phyloP scores from a whole-genome alignment of 495 filamentous ascomycete genomes.

The Melanomma pulvis-pyrius region DNA sequence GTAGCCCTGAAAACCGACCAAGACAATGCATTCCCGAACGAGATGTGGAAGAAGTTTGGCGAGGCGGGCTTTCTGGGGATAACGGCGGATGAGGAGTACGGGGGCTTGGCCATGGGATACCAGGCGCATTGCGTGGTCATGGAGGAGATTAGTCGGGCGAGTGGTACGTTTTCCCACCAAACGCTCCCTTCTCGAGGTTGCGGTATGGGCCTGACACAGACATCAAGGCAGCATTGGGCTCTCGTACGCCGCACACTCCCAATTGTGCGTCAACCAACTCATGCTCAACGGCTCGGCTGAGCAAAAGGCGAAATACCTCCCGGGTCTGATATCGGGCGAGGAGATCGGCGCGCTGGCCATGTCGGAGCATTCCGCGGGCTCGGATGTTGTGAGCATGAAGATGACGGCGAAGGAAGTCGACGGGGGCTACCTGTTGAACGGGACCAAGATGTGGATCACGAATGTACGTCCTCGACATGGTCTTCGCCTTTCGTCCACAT shows the following conservation, averaged over 20 bases:
- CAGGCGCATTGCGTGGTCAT: conserved; percentile 96
- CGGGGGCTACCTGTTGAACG: conserved; percentile 83
- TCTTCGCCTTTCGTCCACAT: background rate
- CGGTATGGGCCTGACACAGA: too few relatives aligned
- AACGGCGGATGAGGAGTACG: conserved; percentile 92
- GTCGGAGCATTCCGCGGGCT: conserved; percentile 89
- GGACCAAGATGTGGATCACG: conserved; percentile 99
- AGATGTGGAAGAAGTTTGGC: conserved; percentile 94
- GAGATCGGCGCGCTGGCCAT: conserved; percentile 91
- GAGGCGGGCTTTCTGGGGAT: conserved; percentile 90
- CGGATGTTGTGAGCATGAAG: conserved; percentile 95
- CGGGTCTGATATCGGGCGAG: conserved; percentile 77
- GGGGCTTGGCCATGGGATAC: conserved; percentile 89
- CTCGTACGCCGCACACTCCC: conserved; percentile 92
- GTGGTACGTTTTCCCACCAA: conserved; percentile 54
- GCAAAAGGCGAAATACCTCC: conserved; percentile 81
- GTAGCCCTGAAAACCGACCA: conserved; percentile 80
- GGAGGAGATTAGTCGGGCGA: conserved; percentile 80
- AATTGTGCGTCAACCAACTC: conserved; percentile 95
- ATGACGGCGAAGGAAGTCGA: conserved; percentile 77
- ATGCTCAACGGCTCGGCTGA: conserved; percentile 80
- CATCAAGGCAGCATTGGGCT: conserved; percentile 91
- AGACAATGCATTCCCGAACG: conserved; percentile 81
- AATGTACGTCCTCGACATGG: conserved; percentile 60
- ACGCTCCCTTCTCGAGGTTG: too few relatives aligned